Evolutionary conservation across 306 rosid genomes (phyloP), one percentile per base, ranked within the genome.

Genomic region (Abrus precatorius): DNA sequence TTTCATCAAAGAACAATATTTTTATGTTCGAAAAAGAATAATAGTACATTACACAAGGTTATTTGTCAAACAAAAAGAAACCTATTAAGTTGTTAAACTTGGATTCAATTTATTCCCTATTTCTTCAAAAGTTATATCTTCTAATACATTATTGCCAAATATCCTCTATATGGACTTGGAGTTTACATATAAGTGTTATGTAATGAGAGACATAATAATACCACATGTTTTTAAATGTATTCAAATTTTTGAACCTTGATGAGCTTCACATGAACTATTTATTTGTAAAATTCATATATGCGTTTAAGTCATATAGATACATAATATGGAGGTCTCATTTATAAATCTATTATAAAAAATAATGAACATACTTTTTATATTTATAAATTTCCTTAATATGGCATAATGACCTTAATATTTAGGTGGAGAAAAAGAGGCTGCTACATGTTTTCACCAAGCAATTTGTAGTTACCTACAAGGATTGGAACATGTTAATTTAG

Each of bases 381-480:
- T 87, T 52, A 60, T 63, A 66, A 38, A 32, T 67, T 53, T 71
- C 48, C 47, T 48, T 50, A 9, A 66, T 62, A 48, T 80, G 55
- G 80, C 49, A 28, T 55, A 74, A 69, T 60, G 59, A 60, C 76
- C 49, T 76, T 76, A 44, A 41, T 82, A 38, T 84, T 54, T 83
- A 95, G 99, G 97, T 79, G 83, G 99, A 93, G 79, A 95, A 88
- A 82, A 89, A 79, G 85, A 92, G 99, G 84, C 43, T 90, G 84
- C 84, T 95, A 74, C 89, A 88, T 89, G 93, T 95, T 87, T 93
- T 95, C 87, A 87, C 91, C 84, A 95, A 86, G 91, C 99, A 95
- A 76, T 95, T 93, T 87, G 84, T 90, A 57, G 88, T 87, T 63
- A 89, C 80, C 78, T 93, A 84, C 92, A 93, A 93, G 89, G 83